Evolutionary conservation across 2,329 filamentous ascomycete species (phyloP).

Genomic region (Cucurbitaria berberidis): DNA sequence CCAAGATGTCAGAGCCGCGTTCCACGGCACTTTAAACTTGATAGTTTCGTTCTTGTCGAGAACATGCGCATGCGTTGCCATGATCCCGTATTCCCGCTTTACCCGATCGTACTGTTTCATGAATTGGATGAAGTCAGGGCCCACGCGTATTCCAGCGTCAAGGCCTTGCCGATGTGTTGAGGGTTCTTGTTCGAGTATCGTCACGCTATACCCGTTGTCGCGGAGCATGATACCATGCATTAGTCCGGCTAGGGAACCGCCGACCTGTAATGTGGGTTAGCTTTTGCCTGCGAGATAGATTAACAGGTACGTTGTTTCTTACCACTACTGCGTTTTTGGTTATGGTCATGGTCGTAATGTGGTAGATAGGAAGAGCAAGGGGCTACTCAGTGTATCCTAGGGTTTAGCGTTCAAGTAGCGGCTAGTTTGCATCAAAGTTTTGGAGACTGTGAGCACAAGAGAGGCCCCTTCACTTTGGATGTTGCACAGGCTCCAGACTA

Average conservation of each 20-base stretch:
- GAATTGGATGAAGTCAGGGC: not conserved
- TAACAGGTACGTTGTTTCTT: not conserved
- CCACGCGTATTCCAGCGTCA: not conserved
- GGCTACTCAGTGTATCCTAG: too few relatives aligned
- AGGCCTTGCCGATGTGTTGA: not conserved
- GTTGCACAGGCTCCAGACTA: too few relatives aligned
- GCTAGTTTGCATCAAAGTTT: too few relatives aligned
- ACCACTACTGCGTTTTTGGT: not conserved
- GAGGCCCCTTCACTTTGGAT: too few relatives aligned
- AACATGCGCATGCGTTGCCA: not conserved
- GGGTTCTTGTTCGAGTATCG: not conserved
- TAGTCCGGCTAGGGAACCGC: not conserved
- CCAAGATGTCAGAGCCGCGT: not conserved
- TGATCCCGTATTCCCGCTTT: not conserved
- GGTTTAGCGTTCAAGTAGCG: too few relatives aligned
- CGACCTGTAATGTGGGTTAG: not conserved
- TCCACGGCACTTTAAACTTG: not conserved
- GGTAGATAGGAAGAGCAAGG: not conserved
- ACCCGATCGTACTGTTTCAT: not conserved
- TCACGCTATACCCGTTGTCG: not conserved
- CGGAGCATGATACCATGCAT: not conserved
- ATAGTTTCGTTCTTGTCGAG: not conserved
- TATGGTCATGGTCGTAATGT: not conserved
- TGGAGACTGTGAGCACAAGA: too few relatives aligned
- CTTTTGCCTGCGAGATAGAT: not conserved